Conservation (phyloP, 164 flowering plant genomes). For the Akebia trifoliata region DNA sequence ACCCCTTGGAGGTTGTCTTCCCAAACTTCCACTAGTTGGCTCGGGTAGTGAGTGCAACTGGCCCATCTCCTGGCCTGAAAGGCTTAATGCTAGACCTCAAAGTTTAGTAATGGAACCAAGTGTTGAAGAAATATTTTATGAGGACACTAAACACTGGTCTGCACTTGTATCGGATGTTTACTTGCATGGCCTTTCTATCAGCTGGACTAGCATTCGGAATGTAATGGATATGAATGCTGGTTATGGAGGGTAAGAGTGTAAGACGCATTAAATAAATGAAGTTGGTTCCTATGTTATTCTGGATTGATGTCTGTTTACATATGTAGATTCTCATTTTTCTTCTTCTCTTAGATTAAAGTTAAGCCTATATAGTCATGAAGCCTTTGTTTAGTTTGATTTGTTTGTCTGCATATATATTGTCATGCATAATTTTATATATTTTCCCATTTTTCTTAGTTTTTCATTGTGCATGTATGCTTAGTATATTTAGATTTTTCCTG, state of each 20-base stretch:
- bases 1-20: conserved; percentile 64
- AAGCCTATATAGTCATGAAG: no score
- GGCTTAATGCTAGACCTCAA: conserved; percentile 64
- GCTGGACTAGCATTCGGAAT: conserved; percentile 76
- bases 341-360: no score
- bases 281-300: not conserved
- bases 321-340: not conserved
- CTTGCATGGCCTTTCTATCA: conserved; percentile 46
- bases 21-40: conserved; percentile 37
- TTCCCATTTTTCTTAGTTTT: no score
- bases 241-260: conserved; percentile 99
- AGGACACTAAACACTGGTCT: conserved; percentile 65
- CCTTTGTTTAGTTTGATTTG: no score
- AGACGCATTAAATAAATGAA: conserved; percentile 14
- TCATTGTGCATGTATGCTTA: no score
- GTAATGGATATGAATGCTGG: conserved; percentile 98
- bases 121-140: conserved; percentile 37
- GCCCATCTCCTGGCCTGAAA: conserved; percentile 83
- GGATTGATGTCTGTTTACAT: not conserved
- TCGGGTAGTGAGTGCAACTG: conserved; percentile 29
- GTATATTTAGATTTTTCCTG: no score
- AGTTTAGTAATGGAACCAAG: conserved; percentile 40
- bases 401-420: no score
- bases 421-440: no score
- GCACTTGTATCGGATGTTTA: conserved; percentile 64